These are phyloP conservation scores for Diaporthe sp. DNA, from an alignment of 2,329 filamentous ascomycete genomes.

Conservation along the genomic window DNA sequence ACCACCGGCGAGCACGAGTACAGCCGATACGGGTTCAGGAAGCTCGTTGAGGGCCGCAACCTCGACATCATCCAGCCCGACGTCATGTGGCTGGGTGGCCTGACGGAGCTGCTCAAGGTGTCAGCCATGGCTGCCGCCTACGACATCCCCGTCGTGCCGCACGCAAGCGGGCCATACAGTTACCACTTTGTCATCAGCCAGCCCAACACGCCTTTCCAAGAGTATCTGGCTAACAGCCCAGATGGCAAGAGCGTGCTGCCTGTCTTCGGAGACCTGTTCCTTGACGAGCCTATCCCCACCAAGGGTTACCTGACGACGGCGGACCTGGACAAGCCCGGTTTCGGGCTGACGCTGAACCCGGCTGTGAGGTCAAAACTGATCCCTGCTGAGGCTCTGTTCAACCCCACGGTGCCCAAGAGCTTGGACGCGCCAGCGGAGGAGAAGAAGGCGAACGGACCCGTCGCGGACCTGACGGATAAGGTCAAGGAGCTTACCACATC, in stretches of 20 bases:
- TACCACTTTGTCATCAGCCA: slow-evolving; percentile 98
- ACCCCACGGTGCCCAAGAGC: slow-evolving; percentile 69
- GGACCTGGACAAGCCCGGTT: slow-evolving; percentile 89
- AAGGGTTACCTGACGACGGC: slow-evolving; percentile 86
- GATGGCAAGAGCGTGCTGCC: slow-evolving; percentile 92
- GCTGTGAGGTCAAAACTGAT: slow-evolving; percentile 79
- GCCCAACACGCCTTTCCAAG: slow-evolving; percentile 93
- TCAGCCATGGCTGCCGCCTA: slow-evolving; percentile 91
- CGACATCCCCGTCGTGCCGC: slow-evolving; percentile 95
- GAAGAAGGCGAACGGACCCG: slow-evolving; percentile 45
- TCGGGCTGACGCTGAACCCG: slow-evolving; percentile 89
- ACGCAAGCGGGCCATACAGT: slow-evolving; percentile 93
- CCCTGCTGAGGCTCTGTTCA: slow-evolving; percentile 80
- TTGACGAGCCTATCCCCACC: slow-evolving; percentile 89
- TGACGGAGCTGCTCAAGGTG: slow-evolving; percentile 93
- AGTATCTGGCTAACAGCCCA: slow-evolving; percentile 93
- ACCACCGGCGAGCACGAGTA: slow-evolving; percentile 97
- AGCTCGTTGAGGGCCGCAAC: slow-evolving; percentile 91
- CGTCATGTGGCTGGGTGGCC: slow-evolving; percentile 96
- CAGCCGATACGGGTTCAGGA: slow-evolving; percentile 93
- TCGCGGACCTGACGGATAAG: slow-evolving; percentile 52
- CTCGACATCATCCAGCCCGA: slow-evolving; percentile 96
- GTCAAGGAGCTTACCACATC: slow-evolving; percentile 52
- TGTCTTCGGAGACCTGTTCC: slow-evolving; percentile 91
- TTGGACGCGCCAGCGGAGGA: slow-evolving; percentile 42